Conservation (phyloP, 1,139 yeast species). For the Chernovozyma sophiae-reginae region DNA sequence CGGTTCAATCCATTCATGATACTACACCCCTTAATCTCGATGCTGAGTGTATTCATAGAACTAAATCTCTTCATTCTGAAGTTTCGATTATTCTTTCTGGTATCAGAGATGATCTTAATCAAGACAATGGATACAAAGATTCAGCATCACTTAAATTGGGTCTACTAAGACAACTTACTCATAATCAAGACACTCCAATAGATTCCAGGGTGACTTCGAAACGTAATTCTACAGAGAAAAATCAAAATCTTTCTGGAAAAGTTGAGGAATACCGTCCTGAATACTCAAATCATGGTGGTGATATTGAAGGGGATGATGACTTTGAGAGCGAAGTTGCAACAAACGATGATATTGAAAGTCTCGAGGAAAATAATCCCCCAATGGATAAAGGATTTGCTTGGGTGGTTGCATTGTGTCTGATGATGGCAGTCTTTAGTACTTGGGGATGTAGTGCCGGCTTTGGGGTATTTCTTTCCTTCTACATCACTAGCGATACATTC, state of each 20-base stretch:
- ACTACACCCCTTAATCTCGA: background rate
- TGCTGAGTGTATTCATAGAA: background rate
- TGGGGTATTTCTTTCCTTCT: slow-evolving; percentile 64
- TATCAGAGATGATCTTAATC: slow-evolving; percentile 27
- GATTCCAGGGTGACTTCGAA: background rate
- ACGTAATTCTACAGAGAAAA: background rate
- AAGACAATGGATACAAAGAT: slow-evolving; percentile 11
- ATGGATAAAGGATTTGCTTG: slow-evolving; percentile 73
- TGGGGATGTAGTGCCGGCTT: slow-evolving; percentile 76
- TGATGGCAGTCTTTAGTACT: slow-evolving; percentile 46
- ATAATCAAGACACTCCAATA: background rate
- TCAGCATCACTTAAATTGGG: background rate
- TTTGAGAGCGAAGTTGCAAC: background rate
- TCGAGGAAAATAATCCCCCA: slow-evolving; percentile 30
- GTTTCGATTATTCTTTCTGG: slow-evolving; percentile 29
- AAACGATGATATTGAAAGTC: slow-evolving; percentile 1
- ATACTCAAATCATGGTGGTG: background rate
- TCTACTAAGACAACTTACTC: background rate
- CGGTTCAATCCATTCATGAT: background rate
- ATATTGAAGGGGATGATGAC: background rate
- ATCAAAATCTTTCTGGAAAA: background rate
- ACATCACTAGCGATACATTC: slow-evolving; percentile 41
- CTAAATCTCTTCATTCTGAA: slow-evolving; percentile 13
- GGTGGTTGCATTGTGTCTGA: slow-evolving; percentile 56
- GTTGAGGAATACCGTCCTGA: background rate